Evolutionary conservation across 2,329 filamentous ascomycete species (phyloP).

Genomic region (Arthrobotrys megalospora): DNA sequence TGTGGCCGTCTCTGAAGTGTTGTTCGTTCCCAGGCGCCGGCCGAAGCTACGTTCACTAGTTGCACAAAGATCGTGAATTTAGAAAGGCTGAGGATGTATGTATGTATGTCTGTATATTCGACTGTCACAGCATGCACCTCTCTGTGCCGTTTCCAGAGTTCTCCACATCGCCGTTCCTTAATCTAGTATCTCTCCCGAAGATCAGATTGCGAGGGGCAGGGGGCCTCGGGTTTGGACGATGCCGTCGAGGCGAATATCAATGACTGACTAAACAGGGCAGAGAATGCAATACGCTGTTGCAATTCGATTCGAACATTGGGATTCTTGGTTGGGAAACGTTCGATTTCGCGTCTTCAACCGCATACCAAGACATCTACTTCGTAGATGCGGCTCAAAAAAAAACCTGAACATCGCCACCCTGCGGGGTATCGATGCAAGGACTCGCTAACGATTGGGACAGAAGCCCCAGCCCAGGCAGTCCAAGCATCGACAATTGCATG

Average conservation of each 20-base stretch:
- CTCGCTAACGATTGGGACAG: conserved; percentile 25
- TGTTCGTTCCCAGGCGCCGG: not conserved
- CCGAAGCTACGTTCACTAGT: too few species aligned
- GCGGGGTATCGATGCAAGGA: conserved; percentile 19
- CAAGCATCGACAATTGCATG: not conserved
- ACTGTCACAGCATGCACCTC: not conserved
- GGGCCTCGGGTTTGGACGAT: not conserved
- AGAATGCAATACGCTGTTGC: not conserved
- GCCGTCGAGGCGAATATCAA: not conserved
- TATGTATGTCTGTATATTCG: not conserved
- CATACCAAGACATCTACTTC: not conserved
- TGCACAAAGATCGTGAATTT: not conserved
- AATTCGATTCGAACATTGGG: too few species aligned
- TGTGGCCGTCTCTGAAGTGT: not conserved
- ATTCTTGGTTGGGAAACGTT: not conserved
- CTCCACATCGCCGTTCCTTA: conserved; percentile 12
- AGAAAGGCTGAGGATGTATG: not conserved
- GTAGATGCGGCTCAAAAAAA: conserved; percentile 18
- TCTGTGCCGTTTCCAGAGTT: not conserved
- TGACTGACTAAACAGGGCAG: conserved; percentile 4
- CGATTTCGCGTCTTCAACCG: not conserved
- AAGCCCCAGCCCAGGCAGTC: not conserved
- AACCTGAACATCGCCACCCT: not conserved
- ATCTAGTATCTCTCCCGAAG: conserved; percentile 13
- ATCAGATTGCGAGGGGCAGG: conserved; percentile 8